Base-by-base conservation (phyloP, 164 flowering plant genomes). In the Aristolochia fimbriata region DNA sequence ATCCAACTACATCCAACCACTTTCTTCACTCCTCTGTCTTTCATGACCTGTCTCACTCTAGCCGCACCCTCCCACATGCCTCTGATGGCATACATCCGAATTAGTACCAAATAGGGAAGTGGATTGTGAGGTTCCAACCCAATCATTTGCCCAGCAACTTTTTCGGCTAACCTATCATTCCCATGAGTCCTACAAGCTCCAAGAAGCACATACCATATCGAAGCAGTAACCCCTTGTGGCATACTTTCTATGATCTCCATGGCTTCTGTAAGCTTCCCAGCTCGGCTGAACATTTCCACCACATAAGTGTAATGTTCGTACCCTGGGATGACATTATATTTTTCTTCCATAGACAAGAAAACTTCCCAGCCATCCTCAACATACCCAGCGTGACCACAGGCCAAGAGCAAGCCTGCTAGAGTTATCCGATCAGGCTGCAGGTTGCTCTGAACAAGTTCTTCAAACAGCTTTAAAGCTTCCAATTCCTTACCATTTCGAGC, bases 51-150 rank as follows among this genome's bases (percentile, higher is more conserved):
- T 61, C 57, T 80, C 31, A 83, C 68, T 53, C 82, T 71, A 52
- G 79, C 76, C 64, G 78, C 21, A n/a, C 78, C 76, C 65, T 81
- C 91, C 95, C 91, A 87, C 68, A 55, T 69, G 4, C 81, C 80
- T 59, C 64, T 78, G 55, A 60, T 62, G 54, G 79, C 83, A 75
- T 79, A 80, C 19, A 66, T 65, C 49, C 54, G 70, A 67, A 74
- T 68, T 76, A 87, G 55, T 33, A 79, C 76, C 64, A 62, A 51
- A 62, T 80, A 81, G 10, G 88, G 81, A 20, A 81, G 68, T 57
- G 70, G 63, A 25, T 75, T 74, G 19, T 48, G 58, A 6, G 83
- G 80, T 46, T 78, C 77, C 57, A 75, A 56, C 55, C 77, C 77
- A 57, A 80, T 64, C 73, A 79, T 17, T 61, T 63, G 76, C 45